Evolutionary conservation across 2,329 filamentous ascomycete species (phyloP).

Genomic region (Escovopsis sp.): DNA sequence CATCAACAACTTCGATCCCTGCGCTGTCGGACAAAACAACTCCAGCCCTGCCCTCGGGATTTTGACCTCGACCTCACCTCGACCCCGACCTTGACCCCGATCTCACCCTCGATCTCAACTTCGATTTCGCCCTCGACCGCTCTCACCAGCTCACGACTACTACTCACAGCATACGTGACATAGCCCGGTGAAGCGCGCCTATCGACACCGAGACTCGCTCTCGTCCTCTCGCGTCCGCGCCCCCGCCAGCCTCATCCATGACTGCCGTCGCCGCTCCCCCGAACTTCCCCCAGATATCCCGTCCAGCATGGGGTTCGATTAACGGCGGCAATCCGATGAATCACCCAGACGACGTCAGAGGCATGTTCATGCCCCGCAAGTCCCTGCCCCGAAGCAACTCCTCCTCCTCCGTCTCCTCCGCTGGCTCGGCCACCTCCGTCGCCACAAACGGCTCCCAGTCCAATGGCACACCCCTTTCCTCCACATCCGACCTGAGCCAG

Average conservation of each 20-base stretch:
- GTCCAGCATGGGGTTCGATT: constrained; percentile 48
- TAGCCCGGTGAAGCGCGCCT: too few relatives aligned
- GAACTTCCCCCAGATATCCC: constrained; percentile 46
- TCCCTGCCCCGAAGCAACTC: constrained; percentile 76
- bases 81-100: too few relatives aligned
- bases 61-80: too few relatives aligned
- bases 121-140: neutral
- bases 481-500: constrained; percentile 32
- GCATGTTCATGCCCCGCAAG: constrained; percentile 85
- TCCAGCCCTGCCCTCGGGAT: too few relatives aligned
- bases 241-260: constrained; percentile 29
- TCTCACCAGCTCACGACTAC: too few relatives aligned
- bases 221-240: neutral
- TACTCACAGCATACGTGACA: too few relatives aligned
- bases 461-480: constrained; percentile 41
- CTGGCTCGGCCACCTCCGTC: constrained; percentile 47
- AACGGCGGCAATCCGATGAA: constrained; percentile 54
- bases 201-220: too few relatives aligned
- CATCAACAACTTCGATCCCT: too few relatives aligned
- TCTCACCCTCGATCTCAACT: too few relatives aligned
- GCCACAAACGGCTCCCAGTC: constrained; percentile 43
- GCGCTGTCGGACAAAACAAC: too few relatives aligned
- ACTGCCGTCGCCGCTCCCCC: constrained; percentile 53
- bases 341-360: constrained; percentile 68
- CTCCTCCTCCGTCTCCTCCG: constrained; percentile 67